A percentile compares a stretch with the other conserved stretches of the same genome.
Evolutionary conservation across 2,329 filamentous ascomycete species (phyloP).

Genomic region (Colletotrichum truncatum): DNA sequence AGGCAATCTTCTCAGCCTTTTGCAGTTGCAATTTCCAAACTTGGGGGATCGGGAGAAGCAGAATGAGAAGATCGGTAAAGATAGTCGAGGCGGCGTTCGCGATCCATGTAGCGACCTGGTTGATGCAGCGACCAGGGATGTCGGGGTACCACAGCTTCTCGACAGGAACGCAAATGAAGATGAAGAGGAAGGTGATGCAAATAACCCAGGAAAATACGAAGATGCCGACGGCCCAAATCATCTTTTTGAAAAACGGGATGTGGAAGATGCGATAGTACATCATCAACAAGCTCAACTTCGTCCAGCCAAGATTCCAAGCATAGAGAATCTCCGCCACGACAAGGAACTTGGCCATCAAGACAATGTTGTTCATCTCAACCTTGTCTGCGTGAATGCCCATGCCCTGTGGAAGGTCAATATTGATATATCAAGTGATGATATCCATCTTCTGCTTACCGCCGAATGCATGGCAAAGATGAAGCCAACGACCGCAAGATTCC

Average conservation of each 20-base stretch:
- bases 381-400: slow-evolving; percentile 57
- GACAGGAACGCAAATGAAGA: slow-evolving; percentile 62
- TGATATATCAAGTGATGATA: background rate
- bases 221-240: slow-evolving; percentile 48
- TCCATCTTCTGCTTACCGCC: background rate
- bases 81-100: slow-evolving; percentile 58
- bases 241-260: slow-evolving; percentile 51
- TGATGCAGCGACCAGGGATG: slow-evolving; percentile 56
- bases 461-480: slow-evolving; percentile 59
- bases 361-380: slow-evolving; percentile 45
- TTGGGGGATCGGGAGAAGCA: slow-evolving; percentile 53
- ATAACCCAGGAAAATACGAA: slow-evolving; percentile 58
- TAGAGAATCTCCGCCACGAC: slow-evolving; percentile 58
- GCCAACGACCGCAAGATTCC: slow-evolving; percentile 53
- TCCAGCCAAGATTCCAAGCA: slow-evolving; percentile 56
- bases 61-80: slow-evolving; percentile 54
- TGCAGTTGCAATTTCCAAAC: slow-evolving; percentile 56
- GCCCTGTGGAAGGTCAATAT: slow-evolving; percentile 36
- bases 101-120: slow-evolving; percentile 60
- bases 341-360: slow-evolving; percentile 56
- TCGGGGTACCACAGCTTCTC: slow-evolving; percentile 57
- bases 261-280: slow-evolving; percentile 65
- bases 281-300: slow-evolving; percentile 59
- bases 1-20: slow-evolving; percentile 50
- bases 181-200: slow-evolving; percentile 56